These are phyloP conservation scores for Penicillium odoratum DNA, from an alignment of 495 filamentous ascomycete species.

Conservation along the genomic window DNA sequence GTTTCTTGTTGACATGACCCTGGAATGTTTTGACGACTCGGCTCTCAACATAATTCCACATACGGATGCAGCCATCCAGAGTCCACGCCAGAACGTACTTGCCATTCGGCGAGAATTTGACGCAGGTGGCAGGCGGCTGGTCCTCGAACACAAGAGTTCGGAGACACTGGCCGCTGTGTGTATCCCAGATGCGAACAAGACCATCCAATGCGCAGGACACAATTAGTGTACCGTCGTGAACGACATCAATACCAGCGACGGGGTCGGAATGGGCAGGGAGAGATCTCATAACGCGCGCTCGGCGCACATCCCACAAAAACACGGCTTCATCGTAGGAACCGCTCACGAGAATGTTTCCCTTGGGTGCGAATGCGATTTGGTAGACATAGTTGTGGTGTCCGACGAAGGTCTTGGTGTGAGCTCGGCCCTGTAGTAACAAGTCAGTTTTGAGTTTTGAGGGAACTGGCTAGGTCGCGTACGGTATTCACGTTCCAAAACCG, in stretches of 20 bases:
- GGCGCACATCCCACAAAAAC: constrained; percentile 92
- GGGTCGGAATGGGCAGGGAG: constrained; percentile 94
- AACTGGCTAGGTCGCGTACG: constrained; percentile 38
- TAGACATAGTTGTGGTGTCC: constrained; percentile 98
- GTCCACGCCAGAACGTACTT: constrained; percentile 89
- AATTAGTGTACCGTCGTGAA: constrained; percentile 86
- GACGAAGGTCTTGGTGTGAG: constrained; percentile 63
- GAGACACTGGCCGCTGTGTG: constrained; percentile 90
- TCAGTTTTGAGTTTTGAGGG: constrained; percentile 14
- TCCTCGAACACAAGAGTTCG: constrained; percentile 95
- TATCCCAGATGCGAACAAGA: constrained; percentile 92
- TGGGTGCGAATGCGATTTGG: constrained; percentile 88
- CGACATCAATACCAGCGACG: constrained; percentile 89
- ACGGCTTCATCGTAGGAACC: constrained; percentile 97
- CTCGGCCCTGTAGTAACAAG: constrained; percentile 47
- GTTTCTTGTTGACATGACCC: constrained; percentile 83
- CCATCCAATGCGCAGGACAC: constrained; percentile 88
- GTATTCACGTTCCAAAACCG: constrained; percentile 86
- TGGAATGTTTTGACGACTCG: constrained; percentile 95
- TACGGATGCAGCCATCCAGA: constrained; percentile 81
- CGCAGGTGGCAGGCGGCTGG: constrained; percentile 85
- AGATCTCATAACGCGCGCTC: constrained; percentile 79
- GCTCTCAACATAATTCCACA: constrained; percentile 93
- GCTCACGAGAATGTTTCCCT: constrained; percentile 92
- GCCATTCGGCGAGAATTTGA: constrained; percentile 91